Evolutionary conservation across 768 basidiomycete genomes (phyloP).

Genomic region (Mycena metata): DNA sequence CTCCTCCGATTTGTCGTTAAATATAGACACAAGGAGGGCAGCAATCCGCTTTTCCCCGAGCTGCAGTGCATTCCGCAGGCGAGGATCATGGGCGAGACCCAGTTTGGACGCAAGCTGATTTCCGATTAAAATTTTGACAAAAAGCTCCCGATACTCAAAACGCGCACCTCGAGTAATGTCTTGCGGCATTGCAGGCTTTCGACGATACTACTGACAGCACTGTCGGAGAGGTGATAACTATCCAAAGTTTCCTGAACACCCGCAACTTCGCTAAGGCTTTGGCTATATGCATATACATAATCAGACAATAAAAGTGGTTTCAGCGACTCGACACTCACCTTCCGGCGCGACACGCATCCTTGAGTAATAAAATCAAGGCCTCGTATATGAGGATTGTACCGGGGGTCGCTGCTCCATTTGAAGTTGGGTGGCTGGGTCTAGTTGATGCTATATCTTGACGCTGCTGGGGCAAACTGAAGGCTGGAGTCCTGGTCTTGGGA

Average conservation of each 20-base stretch:
- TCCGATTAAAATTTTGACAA: not conserved
- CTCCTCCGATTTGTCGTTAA: not conserved
- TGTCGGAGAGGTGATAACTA: slow-evolving; percentile 3
- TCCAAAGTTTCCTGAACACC: not conserved
- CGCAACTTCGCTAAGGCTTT: not conserved
- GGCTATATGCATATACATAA: too few species aligned
- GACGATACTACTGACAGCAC: slow-evolving; percentile 12
- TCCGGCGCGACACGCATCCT: not conserved
- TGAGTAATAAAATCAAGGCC: not conserved
- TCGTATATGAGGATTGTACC: not conserved
- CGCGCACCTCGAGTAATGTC: slow-evolving; percentile 13
- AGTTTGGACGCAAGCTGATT: slow-evolving; percentile 5
- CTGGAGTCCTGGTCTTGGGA: too few species aligned
- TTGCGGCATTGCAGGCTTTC: slow-evolving; percentile 25
- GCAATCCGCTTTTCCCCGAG: slow-evolving; percentile 8
- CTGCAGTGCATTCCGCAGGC: not conserved
- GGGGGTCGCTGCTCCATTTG: too few species aligned
- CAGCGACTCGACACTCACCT: not conserved
- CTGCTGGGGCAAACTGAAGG: too few species aligned
- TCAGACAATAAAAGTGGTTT: too few species aligned
- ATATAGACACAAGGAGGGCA: slow-evolving; percentile 4
- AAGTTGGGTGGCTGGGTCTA: too few species aligned
- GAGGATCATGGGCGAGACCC: not conserved
- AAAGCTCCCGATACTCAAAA: not conserved
- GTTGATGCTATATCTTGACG: too few species aligned